A percentile compares a stretch with the other conserved stretches of the same genome.
These are phyloP conservation scores for rapeseed (Brassica napus) DNA, from an alignment of 345 rosid genomes.

Conservation along the genomic window DNA sequence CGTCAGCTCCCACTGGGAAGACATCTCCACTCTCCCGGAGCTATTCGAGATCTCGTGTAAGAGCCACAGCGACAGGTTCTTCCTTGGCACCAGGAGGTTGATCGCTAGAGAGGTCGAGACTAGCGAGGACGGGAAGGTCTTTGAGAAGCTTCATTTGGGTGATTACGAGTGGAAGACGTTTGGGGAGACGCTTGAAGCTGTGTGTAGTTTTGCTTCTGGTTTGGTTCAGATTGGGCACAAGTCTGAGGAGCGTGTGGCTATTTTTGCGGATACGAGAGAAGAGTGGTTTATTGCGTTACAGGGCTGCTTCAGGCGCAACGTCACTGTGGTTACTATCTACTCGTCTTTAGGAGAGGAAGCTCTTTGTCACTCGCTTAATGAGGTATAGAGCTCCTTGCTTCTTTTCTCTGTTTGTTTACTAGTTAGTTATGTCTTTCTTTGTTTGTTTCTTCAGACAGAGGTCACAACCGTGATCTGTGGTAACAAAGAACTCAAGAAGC, in stretches of 20 bases:
- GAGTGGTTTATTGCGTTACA: constrained; percentile 90
- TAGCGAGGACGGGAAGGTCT: constrained; percentile 61
- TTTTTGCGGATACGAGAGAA: constrained; percentile 90
- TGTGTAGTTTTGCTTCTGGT: constrained; percentile 80
- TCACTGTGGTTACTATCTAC: constrained; percentile 90
- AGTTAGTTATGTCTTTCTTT: neutral
- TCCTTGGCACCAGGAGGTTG: constrained; percentile 80
- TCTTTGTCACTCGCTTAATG: constrained; percentile 89
- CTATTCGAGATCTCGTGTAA: constrained; percentile 83
- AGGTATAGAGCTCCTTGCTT: constrained; percentile 49
- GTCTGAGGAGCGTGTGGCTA: constrained; percentile 81
- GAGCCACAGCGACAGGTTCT: constrained; percentile 48
- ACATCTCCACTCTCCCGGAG: constrained; percentile 77
- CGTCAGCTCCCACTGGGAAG: constrained; percentile 70
- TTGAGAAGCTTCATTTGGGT: constrained; percentile 95
- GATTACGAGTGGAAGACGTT: constrained; percentile 88
- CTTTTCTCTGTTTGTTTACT: constrained; percentile 29
- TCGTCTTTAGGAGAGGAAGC: constrained; percentile 97
- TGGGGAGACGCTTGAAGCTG: constrained; percentile 59
- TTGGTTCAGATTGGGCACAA: constrained; percentile 68
- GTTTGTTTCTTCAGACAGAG: constrained; percentile 65
- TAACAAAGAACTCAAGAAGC: constrained; percentile 81
- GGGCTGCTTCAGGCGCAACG: constrained; percentile 92
- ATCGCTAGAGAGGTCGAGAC: constrained; percentile 70
- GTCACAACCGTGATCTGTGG: constrained; percentile 93